A percentile compares a stretch with the other conserved stretches of the same genome.
phyloP scores from a whole-genome alignment of 306 rosid genomes.

The Styphnolobium japonicum region DNA sequence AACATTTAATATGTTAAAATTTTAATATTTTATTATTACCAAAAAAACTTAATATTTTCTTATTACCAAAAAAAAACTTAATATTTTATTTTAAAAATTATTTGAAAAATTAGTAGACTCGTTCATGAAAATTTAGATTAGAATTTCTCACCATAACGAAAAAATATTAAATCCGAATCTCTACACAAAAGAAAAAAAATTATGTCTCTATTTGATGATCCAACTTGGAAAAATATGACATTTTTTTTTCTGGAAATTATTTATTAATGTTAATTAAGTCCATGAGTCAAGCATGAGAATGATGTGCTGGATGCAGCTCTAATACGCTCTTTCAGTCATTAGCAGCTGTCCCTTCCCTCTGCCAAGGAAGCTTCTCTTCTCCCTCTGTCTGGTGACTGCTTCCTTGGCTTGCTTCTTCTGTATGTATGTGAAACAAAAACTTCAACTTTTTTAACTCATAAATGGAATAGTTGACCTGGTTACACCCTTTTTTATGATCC shows the following conservation, averaged over 20 bases:
- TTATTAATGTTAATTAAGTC: background rate
- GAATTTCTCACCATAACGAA: too few relatives aligned
- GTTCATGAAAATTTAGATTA: too few relatives aligned
- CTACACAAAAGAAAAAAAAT: too few relatives aligned
- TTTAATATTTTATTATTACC: too few relatives aligned
- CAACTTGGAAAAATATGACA: background rate
- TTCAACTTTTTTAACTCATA: slow-evolving; percentile 2
- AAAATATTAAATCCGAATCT: too few relatives aligned
- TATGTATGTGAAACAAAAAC: background rate
- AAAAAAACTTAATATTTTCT: too few relatives aligned
- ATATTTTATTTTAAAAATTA: too few relatives aligned
- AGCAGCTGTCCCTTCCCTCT: background rate
- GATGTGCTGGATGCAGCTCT: background rate
- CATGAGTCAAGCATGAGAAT: background rate
- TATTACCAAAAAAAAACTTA: too few relatives aligned
- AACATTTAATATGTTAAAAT: too few relatives aligned
- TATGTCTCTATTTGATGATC: too few relatives aligned
- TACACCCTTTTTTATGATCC: background rate
- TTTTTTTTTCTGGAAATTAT: background rate
- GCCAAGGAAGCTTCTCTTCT: background rate
- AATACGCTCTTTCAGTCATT: background rate
- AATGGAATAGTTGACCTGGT: slow-evolving; percentile 35
- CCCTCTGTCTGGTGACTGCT: background rate
- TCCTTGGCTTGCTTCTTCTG: background rate
- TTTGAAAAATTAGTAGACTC: too few relatives aligned